Percentiles rank a stretch among this genome's conserved stretches.
phyloP scores from a whole-genome alignment of 1,284 basidiomycete genomes.

The Spongiforma sp. region DNA sequence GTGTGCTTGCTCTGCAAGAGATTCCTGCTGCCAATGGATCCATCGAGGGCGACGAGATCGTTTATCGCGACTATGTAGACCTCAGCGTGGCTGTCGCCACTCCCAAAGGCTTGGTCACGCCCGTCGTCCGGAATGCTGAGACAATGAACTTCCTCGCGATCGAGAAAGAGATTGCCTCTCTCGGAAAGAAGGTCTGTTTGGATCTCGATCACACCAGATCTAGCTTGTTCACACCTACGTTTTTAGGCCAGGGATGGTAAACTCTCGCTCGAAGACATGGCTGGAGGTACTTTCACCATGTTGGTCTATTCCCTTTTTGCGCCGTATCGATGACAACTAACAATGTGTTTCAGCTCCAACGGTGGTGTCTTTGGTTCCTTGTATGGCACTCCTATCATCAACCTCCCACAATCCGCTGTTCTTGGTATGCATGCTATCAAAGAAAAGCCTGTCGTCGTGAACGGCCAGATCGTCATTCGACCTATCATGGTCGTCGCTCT shows the following conservation, averaged over 20 bases:
- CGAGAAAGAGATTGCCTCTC: constrained; percentile 88
- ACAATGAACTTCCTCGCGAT: constrained; percentile 88
- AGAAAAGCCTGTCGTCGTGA: constrained; percentile 91
- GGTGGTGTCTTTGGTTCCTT: constrained; percentile 98
- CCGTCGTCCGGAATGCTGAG: constrained; percentile 94
- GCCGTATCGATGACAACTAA: neutral
- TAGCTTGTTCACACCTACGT: constrained; percentile 7
- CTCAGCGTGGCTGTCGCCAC: constrained; percentile 96
- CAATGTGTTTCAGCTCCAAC: constrained; percentile 72
- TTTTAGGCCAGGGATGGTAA: constrained; percentile 90
- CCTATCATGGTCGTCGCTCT: constrained; percentile 97
- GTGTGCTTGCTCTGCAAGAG: constrained; percentile 86
- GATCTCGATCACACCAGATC: constrained; percentile 8
- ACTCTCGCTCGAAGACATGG: constrained; percentile 95
- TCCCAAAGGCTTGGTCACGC: constrained; percentile 97
- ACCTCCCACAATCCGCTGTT: constrained; percentile 94
- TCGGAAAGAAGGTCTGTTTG: constrained; percentile 85
- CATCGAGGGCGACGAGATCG: constrained; percentile 95
- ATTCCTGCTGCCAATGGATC: constrained; percentile 95
- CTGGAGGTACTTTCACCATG: constrained; percentile 98
- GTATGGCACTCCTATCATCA: constrained; percentile 98
- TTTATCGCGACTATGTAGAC: constrained; percentile 96
- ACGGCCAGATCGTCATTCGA: constrained; percentile 94
- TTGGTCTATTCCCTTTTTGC: constrained; percentile 43
- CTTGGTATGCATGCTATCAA: constrained; percentile 98